Evolutionary conservation across 2,329 filamentous ascomycete genomes (phyloP).

Genomic region (Sporothrix phasma): DNA sequence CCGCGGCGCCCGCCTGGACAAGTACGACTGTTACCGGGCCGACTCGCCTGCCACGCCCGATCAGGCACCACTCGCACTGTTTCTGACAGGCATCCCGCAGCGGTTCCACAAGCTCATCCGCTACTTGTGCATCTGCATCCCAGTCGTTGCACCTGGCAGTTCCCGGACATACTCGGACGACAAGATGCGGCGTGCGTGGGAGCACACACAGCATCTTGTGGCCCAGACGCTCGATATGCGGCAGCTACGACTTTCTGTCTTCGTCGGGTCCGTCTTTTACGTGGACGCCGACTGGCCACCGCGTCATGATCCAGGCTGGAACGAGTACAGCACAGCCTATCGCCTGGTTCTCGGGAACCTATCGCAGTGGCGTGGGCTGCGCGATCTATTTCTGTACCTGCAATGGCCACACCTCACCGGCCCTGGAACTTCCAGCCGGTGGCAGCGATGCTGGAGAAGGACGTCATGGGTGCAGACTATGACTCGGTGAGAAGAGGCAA

Average conservation of each 20-base stretch:
- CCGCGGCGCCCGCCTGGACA: neutral
- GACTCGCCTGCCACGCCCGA: neutral
- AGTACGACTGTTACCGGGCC: neutral
- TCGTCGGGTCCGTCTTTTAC: neutral
- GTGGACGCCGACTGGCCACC: too few species aligned
- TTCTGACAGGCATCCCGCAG: neutral
- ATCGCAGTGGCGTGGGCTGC: neutral
- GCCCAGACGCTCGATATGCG: neutral
- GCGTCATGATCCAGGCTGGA: neutral
- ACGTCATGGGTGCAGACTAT: neutral
- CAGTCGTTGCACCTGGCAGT: neutral
- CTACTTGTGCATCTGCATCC: neutral
- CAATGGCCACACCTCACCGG: neutral
- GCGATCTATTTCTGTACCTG: neutral
- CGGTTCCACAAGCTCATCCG: neutral
- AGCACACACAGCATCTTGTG: neutral
- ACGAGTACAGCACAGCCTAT: neutral
- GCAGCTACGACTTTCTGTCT: neutral
- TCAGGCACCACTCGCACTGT: neutral
- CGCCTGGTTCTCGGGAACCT: neutral
- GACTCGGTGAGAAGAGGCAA: neutral
- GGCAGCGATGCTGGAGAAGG: neutral
- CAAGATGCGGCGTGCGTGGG: neutral
- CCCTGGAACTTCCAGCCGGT: neutral
- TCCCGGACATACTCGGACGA: neutral